Evolutionary conservation across 768 basidiomycete genomes (phyloP), one percentile per base, ranked within the genome.

Genomic region (Galerina sulciceps): DNA sequence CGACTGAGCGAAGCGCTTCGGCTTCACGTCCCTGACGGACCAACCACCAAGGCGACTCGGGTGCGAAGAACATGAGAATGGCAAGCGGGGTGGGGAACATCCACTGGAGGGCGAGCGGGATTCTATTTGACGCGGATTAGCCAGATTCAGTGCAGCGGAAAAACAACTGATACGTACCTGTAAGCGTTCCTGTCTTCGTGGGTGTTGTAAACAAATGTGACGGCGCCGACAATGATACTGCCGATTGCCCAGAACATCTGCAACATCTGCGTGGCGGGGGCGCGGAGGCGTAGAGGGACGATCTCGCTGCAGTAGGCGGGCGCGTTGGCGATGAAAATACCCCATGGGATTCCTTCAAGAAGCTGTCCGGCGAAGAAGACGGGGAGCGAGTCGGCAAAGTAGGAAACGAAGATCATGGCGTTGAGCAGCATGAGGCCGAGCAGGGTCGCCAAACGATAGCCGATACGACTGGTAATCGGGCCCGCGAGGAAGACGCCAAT

Each of bases 11-110:
- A 17, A 35, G 31, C 11, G 47, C 47, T 48, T 48, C 47, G 31
- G 31, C 26, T 35, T 35, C 31, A 35, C 47, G 47, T 36, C 47
- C 47, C 34, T 48, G 31, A 15, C 47, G 47, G 35, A 48, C 47
- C 47, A 48, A 48, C 47, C 47, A 48, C 47, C 47, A 48, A 35
- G 47, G 47, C 31, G 31, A 35, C 47, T 48, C 47, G 31, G 47
- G 47, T 31, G 47, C 31, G 34, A 48, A 48, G 9, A 35, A 48
- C 31, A 48, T 35, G 34, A 48, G 31, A 35, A 48, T 35, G 15
- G 34, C 31, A 13, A 48, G 47, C 31, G 47, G 47, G 13, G 34
- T 48, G 47, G 34, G 31, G 31, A 35, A 48, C 31, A 48, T 35
- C 47, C 47, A 48, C 18, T 48, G 47, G 47, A 48, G 31, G 47